phyloP scores from a whole-genome alignment of 805 yeast species.

The Isabelozyma heimii region DNA sequence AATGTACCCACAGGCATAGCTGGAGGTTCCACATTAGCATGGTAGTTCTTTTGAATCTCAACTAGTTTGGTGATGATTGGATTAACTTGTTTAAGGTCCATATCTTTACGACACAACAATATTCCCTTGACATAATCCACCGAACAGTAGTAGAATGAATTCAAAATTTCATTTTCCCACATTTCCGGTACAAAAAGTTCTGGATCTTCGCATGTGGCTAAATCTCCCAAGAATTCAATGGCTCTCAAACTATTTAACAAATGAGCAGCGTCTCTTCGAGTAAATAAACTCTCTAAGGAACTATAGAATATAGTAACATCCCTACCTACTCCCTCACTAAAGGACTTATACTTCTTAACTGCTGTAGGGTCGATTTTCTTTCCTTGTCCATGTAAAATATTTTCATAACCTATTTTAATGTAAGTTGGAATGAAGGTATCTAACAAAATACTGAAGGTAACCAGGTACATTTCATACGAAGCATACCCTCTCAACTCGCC shows the following conservation, averaged over 20 bases:
- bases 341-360: constrained; percentile 33
- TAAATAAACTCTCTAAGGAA: constrained; percentile 34
- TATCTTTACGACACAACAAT: constrained; percentile 49
- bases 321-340: constrained; percentile 35
- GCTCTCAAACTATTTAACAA: constrained; percentile 39
- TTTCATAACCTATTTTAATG: constrained; percentile 39
- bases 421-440: constrained; percentile 38
- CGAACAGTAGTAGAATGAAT: constrained; percentile 75
- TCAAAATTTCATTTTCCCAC: constrained; percentile 58
- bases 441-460: constrained; percentile 35
- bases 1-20: constrained; percentile 28
- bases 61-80: constrained; percentile 24
- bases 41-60: constrained; percentile 29
- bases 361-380: constrained; percentile 40
- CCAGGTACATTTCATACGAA: constrained; percentile 39
- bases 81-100: constrained; percentile 29
- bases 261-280: constrained; percentile 38
- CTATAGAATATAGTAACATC: constrained; percentile 37
- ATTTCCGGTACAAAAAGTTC: constrained; percentile 35
- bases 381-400: constrained; percentile 39
- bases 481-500: constrained; percentile 55
- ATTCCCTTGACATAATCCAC: constrained; percentile 65
- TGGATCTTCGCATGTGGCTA: constrained; percentile 39
- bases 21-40: constrained; percentile 33
- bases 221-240: constrained; percentile 36